phyloP scores from a whole-genome alignment of 2,329 filamentous ascomycete species.

The Thelonectria blattea region DNA sequence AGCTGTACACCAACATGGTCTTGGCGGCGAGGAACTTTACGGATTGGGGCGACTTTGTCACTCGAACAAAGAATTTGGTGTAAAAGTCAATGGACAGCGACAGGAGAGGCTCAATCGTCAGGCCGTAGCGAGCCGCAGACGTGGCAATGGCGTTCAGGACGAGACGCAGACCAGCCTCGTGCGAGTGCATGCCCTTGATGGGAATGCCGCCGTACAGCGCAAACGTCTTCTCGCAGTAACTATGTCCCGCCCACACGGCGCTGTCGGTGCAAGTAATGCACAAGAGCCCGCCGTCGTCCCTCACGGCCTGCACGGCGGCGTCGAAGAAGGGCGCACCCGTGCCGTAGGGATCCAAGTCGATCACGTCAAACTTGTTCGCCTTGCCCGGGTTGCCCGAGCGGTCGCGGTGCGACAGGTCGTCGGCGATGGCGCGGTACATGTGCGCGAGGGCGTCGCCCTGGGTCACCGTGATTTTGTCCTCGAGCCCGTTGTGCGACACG shows the following conservation, averaged over 20 bases:
- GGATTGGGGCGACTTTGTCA: conserved; percentile 78
- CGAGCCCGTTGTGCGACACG: conserved; percentile 79
- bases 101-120: conserved; percentile 87
- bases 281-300: conserved; percentile 83
- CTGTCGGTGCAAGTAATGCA: conserved; percentile 98
- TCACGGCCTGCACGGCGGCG: conserved; percentile 83
- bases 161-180: conserved; percentile 87
- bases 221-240: conserved; percentile 93
- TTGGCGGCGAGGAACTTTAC: conserved; percentile 92
- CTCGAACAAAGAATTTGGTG: conserved; percentile 82
- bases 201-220: conserved; percentile 92
- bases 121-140: conserved; percentile 82
- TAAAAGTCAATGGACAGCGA: conserved; percentile 98
- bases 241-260: conserved; percentile 90
- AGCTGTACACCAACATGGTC: conserved; percentile 92
- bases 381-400: conserved; percentile 47
- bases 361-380: conserved; percentile 78
- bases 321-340: conserved; percentile 93
- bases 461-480: conserved; percentile 72
- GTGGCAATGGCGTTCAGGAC: conserved; percentile 83
- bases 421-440: conserved; percentile 79
- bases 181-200: conserved; percentile 81
- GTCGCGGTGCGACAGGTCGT: conserved; percentile 53
- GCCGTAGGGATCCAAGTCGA: conserved; percentile 96
- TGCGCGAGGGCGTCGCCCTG: conserved; percentile 85